Evolutionary conservation across 176 grass and related monocot species (phyloP).

Genomic region (Cenchrus purpureus): DNA sequence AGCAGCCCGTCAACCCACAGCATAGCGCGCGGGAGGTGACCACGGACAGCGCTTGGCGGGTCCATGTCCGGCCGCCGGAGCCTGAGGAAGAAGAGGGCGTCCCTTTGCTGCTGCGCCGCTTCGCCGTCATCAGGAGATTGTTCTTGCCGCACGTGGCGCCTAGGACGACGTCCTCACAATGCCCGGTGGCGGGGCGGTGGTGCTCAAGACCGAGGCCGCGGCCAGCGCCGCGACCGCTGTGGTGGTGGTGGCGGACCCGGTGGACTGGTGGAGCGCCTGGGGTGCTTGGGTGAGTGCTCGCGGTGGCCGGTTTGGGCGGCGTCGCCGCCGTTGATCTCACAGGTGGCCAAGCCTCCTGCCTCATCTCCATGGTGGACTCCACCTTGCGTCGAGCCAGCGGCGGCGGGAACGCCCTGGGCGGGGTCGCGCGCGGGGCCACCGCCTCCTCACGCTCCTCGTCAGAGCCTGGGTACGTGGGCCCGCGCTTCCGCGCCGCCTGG

Average conservation of each 20-base stretch:
- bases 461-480: background rate
- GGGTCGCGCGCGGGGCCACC: slow-evolving; percentile 32
- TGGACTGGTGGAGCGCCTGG: background rate
- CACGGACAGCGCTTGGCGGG: slow-evolving; percentile 62
- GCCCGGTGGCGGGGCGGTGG: slow-evolving; percentile 9
- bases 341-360: slow-evolving; percentile 38
- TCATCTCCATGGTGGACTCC: slow-evolving; percentile 66
- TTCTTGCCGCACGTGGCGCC: slow-evolving; percentile 53
- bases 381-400: slow-evolving; percentile 70
- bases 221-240: slow-evolving; percentile 16
- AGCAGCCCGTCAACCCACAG: slow-evolving; percentile 80
- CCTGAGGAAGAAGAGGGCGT: slow-evolving; percentile 45
- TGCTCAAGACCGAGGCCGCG: slow-evolving; percentile 39
- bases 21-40: slow-evolving; percentile 59
- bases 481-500: too few species aligned
- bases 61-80: slow-evolving; percentile 7
- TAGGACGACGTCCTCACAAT: slow-evolving; percentile 18
- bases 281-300: background rate
- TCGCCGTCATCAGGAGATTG: slow-evolving; percentile 80
- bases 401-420: slow-evolving; percentile 62
- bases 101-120: slow-evolving; percentile 56
- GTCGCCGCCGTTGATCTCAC: background rate
- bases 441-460: slow-evolving; percentile 10
- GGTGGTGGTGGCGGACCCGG: background rate
- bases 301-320: background rate